These are phyloP conservation scores for Vitellaria paradoxa DNA, from an alignment of 179 eudicot genomes.

Conservation along the genomic window DNA sequence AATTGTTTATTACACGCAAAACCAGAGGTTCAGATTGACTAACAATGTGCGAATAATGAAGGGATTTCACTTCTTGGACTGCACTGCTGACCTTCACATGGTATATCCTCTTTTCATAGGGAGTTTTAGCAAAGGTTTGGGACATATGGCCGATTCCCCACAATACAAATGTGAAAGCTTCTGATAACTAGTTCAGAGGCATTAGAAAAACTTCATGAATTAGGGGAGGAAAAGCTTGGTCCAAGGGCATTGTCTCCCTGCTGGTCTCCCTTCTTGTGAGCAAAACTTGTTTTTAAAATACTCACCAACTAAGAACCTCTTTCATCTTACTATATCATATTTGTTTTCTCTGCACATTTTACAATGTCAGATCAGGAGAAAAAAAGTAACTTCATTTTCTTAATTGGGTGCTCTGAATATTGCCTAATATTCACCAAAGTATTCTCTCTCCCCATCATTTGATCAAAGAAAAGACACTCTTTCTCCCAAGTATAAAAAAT, in stretches of 20 bases:
- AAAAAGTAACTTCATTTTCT: conserved; percentile 9
- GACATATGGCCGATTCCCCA: conserved; percentile 30
- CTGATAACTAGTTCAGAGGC: not conserved
- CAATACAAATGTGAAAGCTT: not conserved
- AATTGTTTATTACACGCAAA: not conserved
- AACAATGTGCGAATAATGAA: not conserved
- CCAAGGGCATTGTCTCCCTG: conserved; percentile 20
- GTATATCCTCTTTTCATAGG: conserved; percentile 15
- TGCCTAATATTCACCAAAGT: conserved; percentile 10
- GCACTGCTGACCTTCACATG: conserved; percentile 33
- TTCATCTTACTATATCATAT: conserved; percentile 1
- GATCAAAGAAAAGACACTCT: not conserved
- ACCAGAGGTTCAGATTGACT: conserved; percentile 12
- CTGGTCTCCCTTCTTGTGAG: conserved; percentile 33
- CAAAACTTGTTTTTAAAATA: conserved; percentile 18
- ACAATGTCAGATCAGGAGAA: conserved; percentile 29
- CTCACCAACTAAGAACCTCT: not conserved
- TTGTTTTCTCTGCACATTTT: conserved; percentile 18
- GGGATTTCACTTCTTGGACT: conserved; percentile 14
- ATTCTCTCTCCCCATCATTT: conserved; percentile 3
- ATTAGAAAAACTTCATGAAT: conserved; percentile 12
- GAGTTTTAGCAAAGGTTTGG: conserved; percentile 8
- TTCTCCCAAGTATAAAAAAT: not conserved
- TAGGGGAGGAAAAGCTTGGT: conserved; percentile 29
- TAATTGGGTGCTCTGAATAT: conserved; percentile 22